These are phyloP conservation scores for Colletotrichum gigasporum DNA, from an alignment of 2,329 filamentous ascomycete species.

Conservation along the genomic window DNA sequence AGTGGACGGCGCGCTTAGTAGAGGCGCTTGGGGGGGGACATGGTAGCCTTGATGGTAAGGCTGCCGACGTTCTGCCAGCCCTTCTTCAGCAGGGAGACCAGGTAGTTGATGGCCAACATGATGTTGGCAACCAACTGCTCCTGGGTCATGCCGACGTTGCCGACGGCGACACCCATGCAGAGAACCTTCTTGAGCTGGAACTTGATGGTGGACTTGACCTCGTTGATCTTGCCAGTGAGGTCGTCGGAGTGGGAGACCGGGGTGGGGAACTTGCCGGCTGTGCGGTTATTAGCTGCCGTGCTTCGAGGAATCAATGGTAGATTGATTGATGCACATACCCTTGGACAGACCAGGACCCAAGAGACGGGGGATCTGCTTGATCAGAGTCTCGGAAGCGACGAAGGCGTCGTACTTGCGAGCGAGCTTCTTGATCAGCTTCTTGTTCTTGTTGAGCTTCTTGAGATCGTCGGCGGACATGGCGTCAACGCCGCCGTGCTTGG, in stretches of 20 bases:
- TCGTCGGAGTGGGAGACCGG: slow-evolving; percentile 98
- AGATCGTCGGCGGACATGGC: slow-evolving; percentile 98
- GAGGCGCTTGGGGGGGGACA: slow-evolving; percentile 97
- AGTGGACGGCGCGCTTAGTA: slow-evolving; percentile 71
- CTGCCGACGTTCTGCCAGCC: slow-evolving; percentile 99
- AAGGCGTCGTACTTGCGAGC: slow-evolving; percentile 99
- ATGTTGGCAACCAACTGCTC: slow-evolving; percentile 98
- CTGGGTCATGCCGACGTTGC: slow-evolving; percentile 96
- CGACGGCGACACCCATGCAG: slow-evolving; percentile 99
- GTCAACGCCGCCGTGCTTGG: slow-evolving; percentile 98
- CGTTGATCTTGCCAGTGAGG: slow-evolving; percentile 92
- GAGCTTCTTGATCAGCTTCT: slow-evolving; percentile 99
- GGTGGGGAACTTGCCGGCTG: slow-evolving; percentile 99
- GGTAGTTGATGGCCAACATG: slow-evolving; percentile 99
- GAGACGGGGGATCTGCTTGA: slow-evolving; percentile 99
- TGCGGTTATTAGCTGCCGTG: slow-evolving; percentile 38
- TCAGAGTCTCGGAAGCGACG: slow-evolving; percentile 94
- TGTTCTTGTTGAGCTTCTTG: slow-evolving; percentile 99
- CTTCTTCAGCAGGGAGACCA: slow-evolving; percentile 99
- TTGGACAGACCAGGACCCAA: slow-evolving; percentile 98
- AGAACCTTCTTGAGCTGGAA: slow-evolving; percentile 99
- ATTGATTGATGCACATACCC: slow-evolving; percentile 65
- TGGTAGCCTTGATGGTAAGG: slow-evolving; percentile 99
- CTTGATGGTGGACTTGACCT: slow-evolving; percentile 99
- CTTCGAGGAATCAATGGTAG: background rate